phyloP scores from a whole-genome alignment of 2,329 filamentous ascomycete genomes.

The Stagonosporopsis chrysanthemi region DNA sequence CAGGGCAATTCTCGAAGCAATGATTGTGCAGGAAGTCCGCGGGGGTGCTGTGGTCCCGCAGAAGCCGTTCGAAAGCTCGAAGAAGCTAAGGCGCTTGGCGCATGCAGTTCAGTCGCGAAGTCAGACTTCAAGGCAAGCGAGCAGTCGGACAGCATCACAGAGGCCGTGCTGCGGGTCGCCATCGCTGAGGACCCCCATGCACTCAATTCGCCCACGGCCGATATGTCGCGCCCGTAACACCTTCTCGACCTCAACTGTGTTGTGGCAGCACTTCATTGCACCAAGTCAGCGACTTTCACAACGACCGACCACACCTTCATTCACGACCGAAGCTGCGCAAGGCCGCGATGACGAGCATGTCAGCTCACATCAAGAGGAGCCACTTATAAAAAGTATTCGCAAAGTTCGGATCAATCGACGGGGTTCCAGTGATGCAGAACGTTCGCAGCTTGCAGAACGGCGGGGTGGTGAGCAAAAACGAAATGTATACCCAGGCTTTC shows the following conservation, averaged over 20 bases:
- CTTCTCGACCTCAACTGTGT: conserved; percentile 39
- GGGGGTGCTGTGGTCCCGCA: conserved; percentile 16
- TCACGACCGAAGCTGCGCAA: conserved; percentile 19
- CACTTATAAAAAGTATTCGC: not conserved
- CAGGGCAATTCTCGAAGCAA: conserved; percentile 7
- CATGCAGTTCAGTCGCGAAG: conserved; percentile 4
- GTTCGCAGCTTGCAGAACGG: not conserved
- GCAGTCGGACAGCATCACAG: conserved; percentile 6
- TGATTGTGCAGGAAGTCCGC: conserved; percentile 19
- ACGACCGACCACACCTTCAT: conserved; percentile 30
- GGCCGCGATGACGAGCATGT: not conserved
- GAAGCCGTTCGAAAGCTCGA: conserved; percentile 9
- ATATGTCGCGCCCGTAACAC: conserved; percentile 45
- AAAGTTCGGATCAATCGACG: not conserved
- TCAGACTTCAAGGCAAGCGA: conserved; percentile 8
- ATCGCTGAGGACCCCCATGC: conserved; percentile 33
- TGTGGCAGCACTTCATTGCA: conserved; percentile 46
- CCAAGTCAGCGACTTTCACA: conserved; percentile 19
- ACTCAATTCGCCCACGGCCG: conserved; percentile 30
- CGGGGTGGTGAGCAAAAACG: not conserved
- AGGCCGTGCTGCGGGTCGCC: conserved; percentile 11
- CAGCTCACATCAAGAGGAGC: not conserved
- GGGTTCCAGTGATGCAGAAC: not conserved
- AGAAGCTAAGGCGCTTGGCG: conserved; percentile 32
- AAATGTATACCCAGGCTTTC: not conserved